These are phyloP conservation scores for Chlorella ohadii DNA, from an alignment of 139 green algal species.

Conservation along the genomic window DNA sequence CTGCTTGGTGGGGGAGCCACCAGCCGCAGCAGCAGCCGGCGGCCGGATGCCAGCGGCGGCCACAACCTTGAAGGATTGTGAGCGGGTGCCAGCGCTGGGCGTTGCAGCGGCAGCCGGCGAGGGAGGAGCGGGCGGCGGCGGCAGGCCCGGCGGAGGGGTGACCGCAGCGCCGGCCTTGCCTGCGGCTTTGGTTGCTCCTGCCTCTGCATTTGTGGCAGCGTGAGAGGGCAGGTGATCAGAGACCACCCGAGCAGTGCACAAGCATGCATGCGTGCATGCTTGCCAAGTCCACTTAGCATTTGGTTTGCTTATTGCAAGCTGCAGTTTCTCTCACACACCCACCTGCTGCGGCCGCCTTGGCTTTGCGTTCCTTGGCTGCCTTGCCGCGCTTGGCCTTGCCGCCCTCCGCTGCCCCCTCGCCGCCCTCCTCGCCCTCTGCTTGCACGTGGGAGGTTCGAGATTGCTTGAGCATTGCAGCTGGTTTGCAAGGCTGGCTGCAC, in stretches of 20 bases:
- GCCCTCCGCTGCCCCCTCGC: not conserved
- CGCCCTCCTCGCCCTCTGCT: not conserved
- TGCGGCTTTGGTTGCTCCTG: not conserved
- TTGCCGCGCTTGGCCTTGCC: constrained; percentile 25
- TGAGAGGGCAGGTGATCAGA: not conserved
- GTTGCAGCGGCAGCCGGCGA: not conserved
- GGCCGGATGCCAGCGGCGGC: not conserved
- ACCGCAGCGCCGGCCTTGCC: not conserved
- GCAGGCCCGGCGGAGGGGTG: constrained; percentile 4
- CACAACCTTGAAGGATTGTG: not conserved
- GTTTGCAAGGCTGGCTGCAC: too few relatives aligned
- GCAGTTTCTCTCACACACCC: not conserved
- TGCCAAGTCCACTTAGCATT: too few relatives aligned
- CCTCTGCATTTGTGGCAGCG: not conserved
- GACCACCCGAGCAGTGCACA: too few relatives aligned
- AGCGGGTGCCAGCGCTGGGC: not conserved
- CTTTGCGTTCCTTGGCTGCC: constrained; percentile 2
- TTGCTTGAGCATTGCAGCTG: too few relatives aligned
- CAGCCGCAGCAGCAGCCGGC: not conserved
- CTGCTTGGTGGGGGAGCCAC: not conserved
- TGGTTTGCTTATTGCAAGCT: too few relatives aligned
- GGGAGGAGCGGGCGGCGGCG: not conserved
- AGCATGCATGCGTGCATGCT: too few relatives aligned
- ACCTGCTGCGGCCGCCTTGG: not conserved
- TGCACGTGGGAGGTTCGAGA: too few relatives aligned